A percentile compares a stretch with the other conserved stretches of the same genome.
Conservation (phyloP, 495 filamentous ascomycete species). For the Oidiodendron maius region DNA sequence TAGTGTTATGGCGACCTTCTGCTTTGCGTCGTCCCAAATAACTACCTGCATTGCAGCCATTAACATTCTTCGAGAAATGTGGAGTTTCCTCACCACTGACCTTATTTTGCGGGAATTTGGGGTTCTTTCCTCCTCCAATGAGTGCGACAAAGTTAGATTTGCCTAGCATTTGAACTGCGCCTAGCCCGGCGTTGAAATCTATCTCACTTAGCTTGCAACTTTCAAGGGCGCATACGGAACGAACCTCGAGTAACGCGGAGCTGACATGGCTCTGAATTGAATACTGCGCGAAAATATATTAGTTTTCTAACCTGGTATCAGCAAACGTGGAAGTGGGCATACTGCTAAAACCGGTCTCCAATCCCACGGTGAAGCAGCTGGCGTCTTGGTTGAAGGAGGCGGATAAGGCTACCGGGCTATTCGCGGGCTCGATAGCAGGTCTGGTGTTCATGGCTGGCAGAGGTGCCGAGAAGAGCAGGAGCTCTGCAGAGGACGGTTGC, state of each 20-base stretch:
- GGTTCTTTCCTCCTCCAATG: slow-evolving; percentile 80
- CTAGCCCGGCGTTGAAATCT: slow-evolving; percentile 87
- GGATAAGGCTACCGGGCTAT: slow-evolving; percentile 70
- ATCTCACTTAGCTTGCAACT: slow-evolving; percentile 2
- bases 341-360: slow-evolving; percentile 86
- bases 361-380: slow-evolving; percentile 82
- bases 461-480: no score
- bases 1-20: slow-evolving; percentile 65
- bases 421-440: slow-evolving; percentile 72
- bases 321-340: slow-evolving; percentile 25
- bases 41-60: slow-evolving; percentile 48
- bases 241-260: slow-evolving; percentile 61
- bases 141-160: slow-evolving; percentile 84
- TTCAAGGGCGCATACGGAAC: slow-evolving; percentile 2
- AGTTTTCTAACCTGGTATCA: not conserved
- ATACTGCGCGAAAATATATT: slow-evolving; percentile 48
- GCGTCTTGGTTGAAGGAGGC: slow-evolving; percentile 82
- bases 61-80: not conserved
- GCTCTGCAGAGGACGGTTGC: no score
- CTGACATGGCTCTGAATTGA: slow-evolving; percentile 69
- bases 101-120: slow-evolving; percentile 85
- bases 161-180: slow-evolving; percentile 80
- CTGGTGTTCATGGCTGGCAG: slow-evolving; percentile 78
- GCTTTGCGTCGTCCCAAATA: slow-evolving; percentile 86
- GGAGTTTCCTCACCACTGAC: slow-evolving; percentile 31